Conservation (phyloP, 2,329 filamentous ascomycete species). For the Camillea tinctor region DNA sequence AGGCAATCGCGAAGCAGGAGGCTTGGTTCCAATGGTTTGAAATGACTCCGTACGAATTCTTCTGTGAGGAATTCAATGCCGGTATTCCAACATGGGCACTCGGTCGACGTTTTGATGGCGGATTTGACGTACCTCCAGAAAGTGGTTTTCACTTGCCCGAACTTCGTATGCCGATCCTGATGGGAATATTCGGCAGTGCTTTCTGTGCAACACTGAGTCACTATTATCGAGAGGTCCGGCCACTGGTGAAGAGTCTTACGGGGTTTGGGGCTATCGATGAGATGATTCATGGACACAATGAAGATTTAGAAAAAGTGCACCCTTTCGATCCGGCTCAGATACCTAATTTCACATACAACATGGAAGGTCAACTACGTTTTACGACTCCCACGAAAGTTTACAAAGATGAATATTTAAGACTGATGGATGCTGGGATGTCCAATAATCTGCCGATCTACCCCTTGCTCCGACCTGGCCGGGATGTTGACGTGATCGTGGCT, state of each 20-base stretch:
- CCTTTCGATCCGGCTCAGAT: slow-evolving; percentile 90
- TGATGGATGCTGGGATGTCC: slow-evolving; percentile 98
- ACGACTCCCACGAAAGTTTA: slow-evolving; percentile 79
- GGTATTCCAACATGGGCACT: slow-evolving; percentile 95
- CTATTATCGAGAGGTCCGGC: slow-evolving; percentile 93
- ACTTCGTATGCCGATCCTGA: slow-evolving; percentile 74
- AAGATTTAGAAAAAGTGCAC: slow-evolving; percentile 87
- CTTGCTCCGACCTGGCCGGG: slow-evolving; percentile 79
- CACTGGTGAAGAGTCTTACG: slow-evolving; percentile 70
- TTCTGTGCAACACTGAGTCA: slow-evolving; percentile 95
- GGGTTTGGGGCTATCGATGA: slow-evolving; percentile 78
- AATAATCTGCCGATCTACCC: slow-evolving; percentile 98
- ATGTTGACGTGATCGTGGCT: slow-evolving; percentile 86
- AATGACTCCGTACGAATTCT: slow-evolving; percentile 90
- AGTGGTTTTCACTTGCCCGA: slow-evolving; percentile 76
- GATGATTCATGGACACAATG: slow-evolving; percentile 76
- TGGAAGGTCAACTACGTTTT: slow-evolving; percentile 71
- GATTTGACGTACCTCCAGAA: slow-evolving; percentile 63
- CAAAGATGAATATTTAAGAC: slow-evolving; percentile 67
- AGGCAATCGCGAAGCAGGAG: slow-evolving; percentile 58
- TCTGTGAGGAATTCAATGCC: slow-evolving; percentile 86
- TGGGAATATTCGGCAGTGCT: slow-evolving; percentile 95
- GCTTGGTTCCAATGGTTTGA: slow-evolving; percentile 99
- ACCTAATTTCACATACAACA: slow-evolving; percentile 83
- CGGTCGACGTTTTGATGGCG: slow-evolving; percentile 76